Evolutionary conservation across 2,329 filamentous ascomycete species (phyloP), one percentile per base, ranked within the genome.

Genomic region (Hyphodiscus sp.): DNA sequence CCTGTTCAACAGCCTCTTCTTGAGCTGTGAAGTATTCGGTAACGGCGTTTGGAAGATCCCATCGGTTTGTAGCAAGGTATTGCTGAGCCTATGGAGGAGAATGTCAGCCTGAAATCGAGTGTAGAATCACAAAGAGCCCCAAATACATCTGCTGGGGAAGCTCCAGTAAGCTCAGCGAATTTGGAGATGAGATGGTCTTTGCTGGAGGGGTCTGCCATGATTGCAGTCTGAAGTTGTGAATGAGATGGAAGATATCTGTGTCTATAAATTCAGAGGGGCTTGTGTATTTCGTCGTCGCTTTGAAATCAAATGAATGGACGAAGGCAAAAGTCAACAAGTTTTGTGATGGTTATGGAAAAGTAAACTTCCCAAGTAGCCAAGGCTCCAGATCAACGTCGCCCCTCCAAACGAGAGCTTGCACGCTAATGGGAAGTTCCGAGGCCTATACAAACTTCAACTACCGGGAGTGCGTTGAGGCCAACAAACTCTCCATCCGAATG

Each of bases 11-110:
- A 9, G 65, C 70, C 52, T 80, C 76, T 23, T 83, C 80, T 33
- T 76, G 71, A 53, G 81, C 75, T 56, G 76, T 74, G 65, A 81
- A 89, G 71, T 78, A 87, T 49, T 81, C 77, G 29, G 80, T 76
- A 51, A 80, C 77, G 16, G 86, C 86, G 10, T 75, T 72, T 59
- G 79, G 75, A 44, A 89, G 71, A 63, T 90, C 79, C 85, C 87
- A 90, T 59, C 78, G 72, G 63, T 79, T 83, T 38, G 78, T 77
- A 20, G 76, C 73, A 8, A 92, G 81, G 61, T 87, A 87, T 56
- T 85, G 76, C 52, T 76, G 75, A 46, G 87, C 87, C 86, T 91
- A 52, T 26, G 54, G 58, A 38, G 41, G 23, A 38, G 29, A 20
- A 33, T 23, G 20, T 55, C 41, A 63, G 56, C 19, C 48, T 52